Conservation (phyloP, 345 rosid genomes). For the Orychophragmus violaceus region DNA sequence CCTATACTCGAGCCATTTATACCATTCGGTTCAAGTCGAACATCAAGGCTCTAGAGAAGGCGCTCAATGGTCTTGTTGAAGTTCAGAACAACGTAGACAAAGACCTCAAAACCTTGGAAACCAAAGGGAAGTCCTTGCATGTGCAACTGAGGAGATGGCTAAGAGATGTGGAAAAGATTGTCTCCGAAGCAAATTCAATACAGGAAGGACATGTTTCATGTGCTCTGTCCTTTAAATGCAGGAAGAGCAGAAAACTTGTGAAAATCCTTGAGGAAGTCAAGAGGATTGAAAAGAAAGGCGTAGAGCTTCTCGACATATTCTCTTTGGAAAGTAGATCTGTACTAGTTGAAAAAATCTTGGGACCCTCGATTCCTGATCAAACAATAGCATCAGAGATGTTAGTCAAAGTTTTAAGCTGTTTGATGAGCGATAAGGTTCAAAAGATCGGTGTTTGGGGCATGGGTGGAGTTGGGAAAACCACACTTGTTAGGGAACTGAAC, state of each 20-base stretch:
- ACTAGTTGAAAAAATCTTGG: background rate
- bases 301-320: constrained; percentile 11
- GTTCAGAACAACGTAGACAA: constrained; percentile 6
- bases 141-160: constrained; percentile 26
- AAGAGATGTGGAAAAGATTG: constrained; percentile 14
- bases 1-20: constrained; percentile 12
- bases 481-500: constrained; percentile 28
- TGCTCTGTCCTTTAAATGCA: constrained; percentile 11
- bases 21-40: constrained; percentile 29
- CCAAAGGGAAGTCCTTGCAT: constrained; percentile 12
- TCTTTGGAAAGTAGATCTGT: background rate
- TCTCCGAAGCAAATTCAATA: constrained; percentile 5
- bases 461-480: constrained; percentile 38
- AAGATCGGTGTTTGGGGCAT: constrained; percentile 32
- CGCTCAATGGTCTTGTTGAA: background rate
- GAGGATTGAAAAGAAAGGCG: constrained; percentile 13
- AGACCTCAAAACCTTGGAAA: constrained; percentile 20
- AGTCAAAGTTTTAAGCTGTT: background rate
- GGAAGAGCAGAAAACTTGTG: constrained; percentile 13
- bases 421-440: constrained; percentile 13
- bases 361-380: constrained; percentile 32
- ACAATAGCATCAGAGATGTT: constrained; percentile 29
- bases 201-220: constrained; percentile 14
- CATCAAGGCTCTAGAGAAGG: constrained; percentile 13
- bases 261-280: constrained; percentile 15